Base-by-base conservation (phyloP, 495 filamentous ascomycete species). In the Endocarpon pusillum region DNA sequence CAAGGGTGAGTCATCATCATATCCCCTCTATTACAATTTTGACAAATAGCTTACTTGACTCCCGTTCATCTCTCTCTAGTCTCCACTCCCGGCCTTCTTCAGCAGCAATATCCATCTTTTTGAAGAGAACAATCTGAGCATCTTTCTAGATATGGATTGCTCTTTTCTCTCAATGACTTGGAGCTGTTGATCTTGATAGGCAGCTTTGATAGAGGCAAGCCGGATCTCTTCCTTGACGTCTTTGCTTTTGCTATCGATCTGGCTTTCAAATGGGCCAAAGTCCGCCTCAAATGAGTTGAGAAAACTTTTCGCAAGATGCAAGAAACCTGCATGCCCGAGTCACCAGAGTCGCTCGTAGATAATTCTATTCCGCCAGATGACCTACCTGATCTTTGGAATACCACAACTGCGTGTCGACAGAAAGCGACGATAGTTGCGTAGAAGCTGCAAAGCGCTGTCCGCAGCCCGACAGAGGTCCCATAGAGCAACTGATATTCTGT, bases 361-460 rank as follows among this genome's bases (percentile, higher is more conserved):
- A 21, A 3, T 3, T 19, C 16, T 14, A 19, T 5, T 37, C 19
- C 19, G 3, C 17, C 19, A 9, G 15, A 28, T 31, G 31, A 40
- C 27, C 41, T 12, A 14, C 38, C 44, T n/a, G 39, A 40, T 16
- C 40, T 43, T 42, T 48, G 27, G 11, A 58, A 31, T 26, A 46
- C 39, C 41, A 34, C 57, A 60, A 8, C 55, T 38, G 11, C 40
- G 33, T 15, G 59, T n/a, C n/a, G n/a, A n/a, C n/a, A n/a, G n/a
- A n/a, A n/a, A n/a, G n/a, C n/a, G n/a, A n/a, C 25, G 3, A 60
- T 31, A n/a, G 45, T 45, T 7, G 56, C 48, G 38, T 56, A 55
- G 37, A 49, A 60, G 21, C 40, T 38, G 27, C 43, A 57, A 14
- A 60, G 35, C 10, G 49, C 39, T 23, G 40, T 35, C 31, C 48